phyloP scores from a whole-genome alignment of 192 early-diverging fungal genomes.

The Podila epigama region DNA sequence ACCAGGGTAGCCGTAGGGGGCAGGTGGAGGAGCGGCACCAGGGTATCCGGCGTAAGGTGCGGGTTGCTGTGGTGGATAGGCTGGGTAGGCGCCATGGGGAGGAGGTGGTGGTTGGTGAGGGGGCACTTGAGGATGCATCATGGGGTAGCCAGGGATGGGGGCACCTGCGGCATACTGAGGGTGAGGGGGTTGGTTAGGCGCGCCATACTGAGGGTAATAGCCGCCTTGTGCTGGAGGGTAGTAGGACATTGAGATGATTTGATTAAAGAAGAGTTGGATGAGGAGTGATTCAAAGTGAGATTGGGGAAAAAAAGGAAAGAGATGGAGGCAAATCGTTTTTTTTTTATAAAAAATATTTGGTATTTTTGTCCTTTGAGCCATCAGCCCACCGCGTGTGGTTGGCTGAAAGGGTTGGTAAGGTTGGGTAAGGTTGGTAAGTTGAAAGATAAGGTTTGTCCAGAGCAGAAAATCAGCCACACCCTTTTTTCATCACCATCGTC shows the following conservation, averaged over 20 bases:
- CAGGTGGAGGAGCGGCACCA: background rate
- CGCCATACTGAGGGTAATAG: slow-evolving; percentile 10
- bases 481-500: too few species aligned
- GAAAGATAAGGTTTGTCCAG: too few species aligned
- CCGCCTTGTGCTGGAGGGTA: slow-evolving; percentile 25
- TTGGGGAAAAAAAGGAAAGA: background rate
- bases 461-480: too few species aligned
- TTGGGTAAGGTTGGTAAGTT: too few species aligned
- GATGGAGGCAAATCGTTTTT: too few species aligned
- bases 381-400: too few species aligned
- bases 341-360: too few species aligned
- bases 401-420: too few species aligned
- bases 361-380: too few species aligned
- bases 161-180: slow-evolving; percentile 32
- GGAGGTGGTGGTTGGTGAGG: slow-evolving; percentile 7
- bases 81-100: slow-evolving; percentile 2
- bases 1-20: slow-evolving; percentile 12
- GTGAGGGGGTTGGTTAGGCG: slow-evolving; percentile 32
- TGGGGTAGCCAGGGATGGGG: slow-evolving; percentile 13
- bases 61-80: slow-evolving; percentile 8
- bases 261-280: too few species aligned
- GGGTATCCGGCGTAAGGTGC: slow-evolving; percentile 15
- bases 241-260: too few species aligned
- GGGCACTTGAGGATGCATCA: background rate
- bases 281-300: background rate